Base-by-base conservation (phyloP, 2,329 filamentous ascomycete genomes). In the Ascochyta rabiei region DNA sequence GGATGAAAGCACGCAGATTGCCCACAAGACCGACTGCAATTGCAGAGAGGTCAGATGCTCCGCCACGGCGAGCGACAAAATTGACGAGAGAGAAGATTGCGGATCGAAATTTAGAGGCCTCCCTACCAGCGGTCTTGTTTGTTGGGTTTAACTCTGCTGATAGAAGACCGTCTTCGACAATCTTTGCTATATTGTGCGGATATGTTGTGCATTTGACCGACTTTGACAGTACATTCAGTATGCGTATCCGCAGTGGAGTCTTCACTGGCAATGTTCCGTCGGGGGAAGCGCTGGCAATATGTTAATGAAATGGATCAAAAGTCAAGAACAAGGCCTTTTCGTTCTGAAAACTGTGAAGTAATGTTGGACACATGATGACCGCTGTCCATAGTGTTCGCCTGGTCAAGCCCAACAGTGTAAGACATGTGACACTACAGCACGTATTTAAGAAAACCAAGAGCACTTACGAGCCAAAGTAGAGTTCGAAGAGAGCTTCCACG, bases 1-100 rank as follows among this genome's bases (percentile, higher is more conserved):
- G 82, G 49, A 96, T 86, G 69, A 91, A 97, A 21, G 84, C 82
- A 60, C 84, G 84, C 64, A 98, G 78, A 40, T 86, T 84, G 8
- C 82, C 76, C 16, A 96, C 85, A 3, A 96, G 81, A 37, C 84
- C 83, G 2, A 84, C 80, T 0, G 89, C 90, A 62, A 96, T 86
- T 8, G 81, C 75, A 48, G 80, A 79, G 13, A 95, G 84, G 45
- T 86, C 82, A 1, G 82, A 76, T 26, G 77, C 66, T 0, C 86
- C 82, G 7, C 88, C 90, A 64, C 91, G 86, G 28, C 89, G 86
- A 9, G 93, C 90, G 10, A 95, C 86, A 85, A 93, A 98, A 46
- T 91, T 90, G 51, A 96, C 85, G 64, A 93, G 96, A 34, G 88
- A 85, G 66, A 98, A 95, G 4, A 96, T 82, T 0, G 93, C 90